A percentile compares a stretch with the other conserved stretches of the same genome.
These are phyloP conservation scores for Ochetophila trinervis DNA, from an alignment of 306 rosid genomes.

Conservation along the genomic window DNA sequence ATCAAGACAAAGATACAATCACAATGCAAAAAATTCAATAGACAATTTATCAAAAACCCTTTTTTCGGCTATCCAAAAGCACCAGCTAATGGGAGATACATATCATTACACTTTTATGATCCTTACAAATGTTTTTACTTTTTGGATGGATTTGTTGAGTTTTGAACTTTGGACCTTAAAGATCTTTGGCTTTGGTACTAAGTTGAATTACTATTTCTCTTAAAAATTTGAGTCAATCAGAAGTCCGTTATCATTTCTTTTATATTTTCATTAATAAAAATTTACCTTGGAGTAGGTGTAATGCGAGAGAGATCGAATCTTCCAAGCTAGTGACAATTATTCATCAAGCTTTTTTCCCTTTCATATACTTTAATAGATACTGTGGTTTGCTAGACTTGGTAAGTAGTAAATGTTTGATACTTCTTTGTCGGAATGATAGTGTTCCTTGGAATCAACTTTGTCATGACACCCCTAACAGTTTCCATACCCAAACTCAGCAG, in stretches of 20 bases:
- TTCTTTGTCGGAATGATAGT: slow-evolving; percentile 17
- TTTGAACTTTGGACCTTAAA: no score
- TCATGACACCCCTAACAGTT: slow-evolving; percentile 23
- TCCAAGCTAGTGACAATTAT: slow-evolving; percentile 24
- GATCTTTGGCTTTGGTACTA: no score
- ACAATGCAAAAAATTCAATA: neutral
- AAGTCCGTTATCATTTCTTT: no score
- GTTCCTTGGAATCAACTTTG: slow-evolving; percentile 18
- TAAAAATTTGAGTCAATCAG: no score
- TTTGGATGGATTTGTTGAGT: no score
- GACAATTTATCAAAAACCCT: no score
- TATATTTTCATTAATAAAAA: no score
- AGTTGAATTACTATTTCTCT: no score
- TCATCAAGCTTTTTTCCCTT: slow-evolving; percentile 21
- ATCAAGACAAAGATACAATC: neutral
- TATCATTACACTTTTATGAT: no score
- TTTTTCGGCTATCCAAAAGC: no score
- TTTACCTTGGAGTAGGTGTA: slow-evolving; percentile 21
- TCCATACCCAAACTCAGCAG: slow-evolving; percentile 25
- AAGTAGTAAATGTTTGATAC: slow-evolving; percentile 19
- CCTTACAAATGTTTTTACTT: no score
- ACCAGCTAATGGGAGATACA: no score
- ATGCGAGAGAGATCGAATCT: slow-evolving; percentile 27
- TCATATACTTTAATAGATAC: slow-evolving; percentile 16
- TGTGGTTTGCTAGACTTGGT: slow-evolving; percentile 16